Conservation (phyloP, 148 eudicot genomes). For the Fallopia convolvulus region DNA sequence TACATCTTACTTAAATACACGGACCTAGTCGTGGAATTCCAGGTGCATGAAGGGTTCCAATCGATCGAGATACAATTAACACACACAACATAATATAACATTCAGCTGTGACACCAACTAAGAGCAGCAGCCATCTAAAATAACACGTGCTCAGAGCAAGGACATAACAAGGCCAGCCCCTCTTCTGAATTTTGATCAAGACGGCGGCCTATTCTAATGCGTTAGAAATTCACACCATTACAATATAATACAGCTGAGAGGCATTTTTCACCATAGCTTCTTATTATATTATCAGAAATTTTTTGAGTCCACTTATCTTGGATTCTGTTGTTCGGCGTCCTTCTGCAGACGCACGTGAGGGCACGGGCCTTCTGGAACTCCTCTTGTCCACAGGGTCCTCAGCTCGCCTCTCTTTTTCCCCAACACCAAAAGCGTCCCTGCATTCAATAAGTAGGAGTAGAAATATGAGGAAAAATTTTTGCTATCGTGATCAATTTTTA, state of each 20-base stretch:
- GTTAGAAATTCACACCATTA: not conserved
- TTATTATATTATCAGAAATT: not conserved
- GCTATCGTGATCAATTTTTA: too few relatives aligned
- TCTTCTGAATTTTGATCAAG: not conserved
- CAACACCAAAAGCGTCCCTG: constrained; percentile 15
- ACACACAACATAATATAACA: not conserved
- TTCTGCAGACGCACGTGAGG: constrained; percentile 10
- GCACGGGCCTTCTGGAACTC: constrained; percentile 18
- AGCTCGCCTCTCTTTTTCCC: constrained; percentile 15
- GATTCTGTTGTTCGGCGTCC: constrained; percentile 2
- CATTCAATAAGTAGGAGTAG: not conserved
- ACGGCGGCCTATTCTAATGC: not conserved
- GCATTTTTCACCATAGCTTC: not conserved
- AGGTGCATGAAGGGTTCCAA: not conserved
- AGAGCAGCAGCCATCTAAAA: not conserved
- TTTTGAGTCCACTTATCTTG: not conserved
- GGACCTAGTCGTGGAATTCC: not conserved
- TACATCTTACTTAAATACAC: not conserved
- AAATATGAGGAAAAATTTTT: too few relatives aligned
- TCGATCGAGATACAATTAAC: not conserved
- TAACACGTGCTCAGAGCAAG: not conserved
- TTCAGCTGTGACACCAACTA: not conserved
- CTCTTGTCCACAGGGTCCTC: constrained; percentile 13
- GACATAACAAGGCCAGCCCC: not conserved
- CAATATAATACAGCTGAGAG: not conserved